Evolutionary conservation across 176 grass and related monocot genomes (phyloP).

Genomic region (Bolboschoenus planiculmis): DNA sequence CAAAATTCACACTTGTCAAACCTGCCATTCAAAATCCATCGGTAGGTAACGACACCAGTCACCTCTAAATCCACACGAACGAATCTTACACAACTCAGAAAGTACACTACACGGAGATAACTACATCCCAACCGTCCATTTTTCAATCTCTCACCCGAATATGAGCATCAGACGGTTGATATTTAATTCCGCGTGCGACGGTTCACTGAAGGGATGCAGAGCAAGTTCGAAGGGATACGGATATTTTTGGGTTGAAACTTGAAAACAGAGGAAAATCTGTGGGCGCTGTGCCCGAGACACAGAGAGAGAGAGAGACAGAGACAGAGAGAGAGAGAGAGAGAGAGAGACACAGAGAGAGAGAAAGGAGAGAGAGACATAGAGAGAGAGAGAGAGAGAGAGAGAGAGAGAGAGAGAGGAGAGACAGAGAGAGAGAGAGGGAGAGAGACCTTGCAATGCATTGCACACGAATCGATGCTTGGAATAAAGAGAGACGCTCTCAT

Average conservation of each 20-base stretch:
- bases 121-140: no score
- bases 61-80: not conserved
- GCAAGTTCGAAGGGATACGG: no score
- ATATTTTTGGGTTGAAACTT: no score
- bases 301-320: not conserved
- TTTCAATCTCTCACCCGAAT: no score
- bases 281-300: not conserved
- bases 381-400: not conserved
- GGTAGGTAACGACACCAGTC: not conserved
- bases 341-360: no score
- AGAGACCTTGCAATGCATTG: not conserved
- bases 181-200: no score
- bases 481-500: not conserved
- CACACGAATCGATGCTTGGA: slow-evolving; percentile 13
- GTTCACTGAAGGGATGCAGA: no score
- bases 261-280: not conserved
- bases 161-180: no score
- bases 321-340: not conserved
- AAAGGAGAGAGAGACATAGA: no score
- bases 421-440: not conserved
- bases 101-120: no score
- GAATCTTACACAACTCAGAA: no score
- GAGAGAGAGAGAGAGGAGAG: no score
- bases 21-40: not conserved
- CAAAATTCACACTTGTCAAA: not conserved